These are phyloP conservation scores for Abrus pulchellus DNA, from an alignment of 306 rosid species.

Conservation along the genomic window DNA sequence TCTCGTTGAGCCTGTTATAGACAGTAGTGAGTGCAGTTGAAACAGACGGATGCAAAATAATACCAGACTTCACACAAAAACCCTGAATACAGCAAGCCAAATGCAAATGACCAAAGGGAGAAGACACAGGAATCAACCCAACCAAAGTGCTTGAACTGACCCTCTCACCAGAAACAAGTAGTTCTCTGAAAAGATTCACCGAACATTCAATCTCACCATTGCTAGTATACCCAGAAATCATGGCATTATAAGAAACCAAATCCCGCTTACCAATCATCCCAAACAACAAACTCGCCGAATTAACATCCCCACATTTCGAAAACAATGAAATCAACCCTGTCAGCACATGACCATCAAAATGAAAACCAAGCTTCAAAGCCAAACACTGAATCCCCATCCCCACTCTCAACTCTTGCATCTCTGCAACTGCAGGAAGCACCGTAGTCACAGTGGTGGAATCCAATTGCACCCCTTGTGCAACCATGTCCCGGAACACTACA, in stretches of 20 bases:
- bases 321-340: conserved; percentile 89
- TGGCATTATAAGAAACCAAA: conserved; percentile 81
- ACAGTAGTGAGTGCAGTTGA: conserved; percentile 82
- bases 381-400: conserved; percentile 80
- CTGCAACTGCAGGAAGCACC: conserved; percentile 82
- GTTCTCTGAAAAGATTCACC: conserved; percentile 66
- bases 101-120: conserved; percentile 78
- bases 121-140: conserved; percentile 83
- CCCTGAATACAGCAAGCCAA: conserved; percentile 70
- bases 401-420: conserved; percentile 69
- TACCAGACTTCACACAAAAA: conserved; percentile 72
- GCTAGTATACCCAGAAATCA: conserved; percentile 87
- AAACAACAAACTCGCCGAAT: conserved; percentile 68
- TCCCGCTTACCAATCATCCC: conserved; percentile 67
- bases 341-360: conserved; percentile 63
- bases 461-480: conserved; percentile 53
- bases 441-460: conserved; percentile 74
- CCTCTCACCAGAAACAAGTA: conserved; percentile 67
- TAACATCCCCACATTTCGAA: conserved; percentile 75
- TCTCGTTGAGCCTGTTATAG: conserved; percentile 76
- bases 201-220: conserved; percentile 69
- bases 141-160: conserved; percentile 81
- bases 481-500: conserved; percentile 65
- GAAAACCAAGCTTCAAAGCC: conserved; percentile 74
- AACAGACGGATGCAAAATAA: conserved; percentile 70